Conservation (phyloP, 2,329 filamentous ascomycete species). For the Diaporthe ilicicola region DNA sequence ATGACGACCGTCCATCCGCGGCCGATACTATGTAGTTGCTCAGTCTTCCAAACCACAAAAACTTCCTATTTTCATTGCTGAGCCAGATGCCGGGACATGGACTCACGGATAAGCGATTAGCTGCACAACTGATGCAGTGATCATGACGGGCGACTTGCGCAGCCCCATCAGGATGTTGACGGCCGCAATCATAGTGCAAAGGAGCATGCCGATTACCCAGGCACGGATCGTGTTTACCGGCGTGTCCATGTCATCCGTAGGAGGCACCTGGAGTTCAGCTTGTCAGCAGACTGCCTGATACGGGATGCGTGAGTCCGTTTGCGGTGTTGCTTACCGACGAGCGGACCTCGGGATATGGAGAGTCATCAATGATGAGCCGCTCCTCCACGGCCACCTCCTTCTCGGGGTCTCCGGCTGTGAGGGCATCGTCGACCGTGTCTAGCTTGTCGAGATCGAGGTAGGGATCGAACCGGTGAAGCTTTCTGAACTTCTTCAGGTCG, state of each 20-base stretch:
- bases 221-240: conserved; percentile 18
- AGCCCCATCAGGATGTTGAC: conserved; percentile 15
- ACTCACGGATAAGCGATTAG: conserved; percentile 13
- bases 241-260: conserved; percentile 9
- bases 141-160: conserved; percentile 10
- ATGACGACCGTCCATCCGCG: conserved; percentile 10
- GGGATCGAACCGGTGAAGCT: conserved; percentile 21
- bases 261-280: conserved; percentile 1
- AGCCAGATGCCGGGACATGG: too few species aligned
- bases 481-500: conserved; percentile 19
- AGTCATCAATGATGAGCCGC: conserved; percentile 20
- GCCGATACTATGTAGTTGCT: neutral
- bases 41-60: neutral
- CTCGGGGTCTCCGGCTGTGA: neutral
- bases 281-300: neutral
- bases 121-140: conserved; percentile 18
- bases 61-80: neutral
- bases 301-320: neutral
- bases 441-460: conserved; percentile 20
- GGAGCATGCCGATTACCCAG: conserved; percentile 16
- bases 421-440: conserved; percentile 21
- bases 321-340: conserved; percentile 38
- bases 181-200: conserved; percentile 7
- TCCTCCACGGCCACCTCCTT: conserved; percentile 9
- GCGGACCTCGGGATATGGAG: conserved; percentile 36